phyloP scores from a whole-genome alignment of 768 basidiomycete genomes.

The Panellus pusillus region DNA sequence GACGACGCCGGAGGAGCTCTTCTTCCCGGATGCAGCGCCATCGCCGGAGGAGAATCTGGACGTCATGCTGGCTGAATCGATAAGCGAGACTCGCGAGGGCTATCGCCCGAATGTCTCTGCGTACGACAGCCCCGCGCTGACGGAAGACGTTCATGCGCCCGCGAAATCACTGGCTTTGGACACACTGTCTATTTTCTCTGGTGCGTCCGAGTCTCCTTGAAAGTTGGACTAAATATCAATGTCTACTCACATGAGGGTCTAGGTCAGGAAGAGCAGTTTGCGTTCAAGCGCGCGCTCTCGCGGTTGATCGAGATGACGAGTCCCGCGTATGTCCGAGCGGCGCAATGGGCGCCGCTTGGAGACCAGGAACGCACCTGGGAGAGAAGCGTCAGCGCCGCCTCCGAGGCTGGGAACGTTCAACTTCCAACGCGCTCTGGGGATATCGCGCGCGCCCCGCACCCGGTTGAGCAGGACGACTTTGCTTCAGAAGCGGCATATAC shows the following conservation, averaged over 20 bases:
- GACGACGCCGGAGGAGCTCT: constrained; percentile 41
- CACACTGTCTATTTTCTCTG: constrained; percentile 53
- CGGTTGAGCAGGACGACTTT: constrained; percentile 18
- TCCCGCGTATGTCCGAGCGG: constrained; percentile 31
- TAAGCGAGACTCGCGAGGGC: constrained; percentile 45
- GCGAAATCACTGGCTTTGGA: constrained; percentile 38
- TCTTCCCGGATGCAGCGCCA: constrained; percentile 51
- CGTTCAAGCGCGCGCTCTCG: constrained; percentile 62
- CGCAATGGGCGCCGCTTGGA: constrained; percentile 38
- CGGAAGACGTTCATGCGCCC: constrained; percentile 25
- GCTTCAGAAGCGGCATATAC: constrained; percentile 25
- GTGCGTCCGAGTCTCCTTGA: constrained; percentile 26
- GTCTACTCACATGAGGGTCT: constrained; percentile 4
- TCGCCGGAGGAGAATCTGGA: constrained; percentile 24
- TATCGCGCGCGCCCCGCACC: not conserved
- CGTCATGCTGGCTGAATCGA: constrained; percentile 43
- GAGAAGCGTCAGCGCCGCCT: too few species aligned
- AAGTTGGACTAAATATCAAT: too few species aligned
- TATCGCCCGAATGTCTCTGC: constrained; percentile 57
- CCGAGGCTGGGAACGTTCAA: too few species aligned
- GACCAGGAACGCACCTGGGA: constrained; percentile 35
- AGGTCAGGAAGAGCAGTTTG: constrained; percentile 63
- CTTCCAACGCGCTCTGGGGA: too few species aligned
- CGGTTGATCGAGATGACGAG: constrained; percentile 59
- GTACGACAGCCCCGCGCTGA: constrained; percentile 43